Base-by-base conservation (phyloP, 768 basidiomycete species). In the Baorangia bicolor region DNA sequence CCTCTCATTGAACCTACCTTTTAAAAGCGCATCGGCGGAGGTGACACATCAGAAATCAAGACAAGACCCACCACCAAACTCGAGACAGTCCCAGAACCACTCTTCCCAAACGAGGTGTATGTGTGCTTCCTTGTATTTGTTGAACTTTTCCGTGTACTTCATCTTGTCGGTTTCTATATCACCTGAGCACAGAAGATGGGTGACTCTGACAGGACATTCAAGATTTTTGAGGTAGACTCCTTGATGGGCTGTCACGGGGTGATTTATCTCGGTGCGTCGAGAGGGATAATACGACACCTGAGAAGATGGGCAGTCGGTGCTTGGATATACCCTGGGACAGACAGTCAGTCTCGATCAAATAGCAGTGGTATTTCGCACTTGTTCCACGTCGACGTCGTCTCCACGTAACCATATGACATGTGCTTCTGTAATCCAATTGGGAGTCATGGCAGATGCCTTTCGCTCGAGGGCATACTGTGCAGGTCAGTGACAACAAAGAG, bases 61-160 rank as follows among this genome's bases (percentile, higher is more conserved):
- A n/a, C n/a, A n/a, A n/a, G n/a, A n/a, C n/a, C n/a, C n/a, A n/a
- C n/a, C n/a, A n/a, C n/a, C n/a, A 64, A 84, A 91, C 39, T 86
- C 84, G 3, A 94, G 63, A 28, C 82, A 95, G 64, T 96, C 94
- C 92, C 92, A 95, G 53, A 96, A 89, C 94, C 94, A 98, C 59
- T 96, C 93, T 64, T 95, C 92, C 90, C 94, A 96, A 1, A 96
- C 83, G 3, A 94, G 75, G 48, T 81, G 77, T 31, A 93, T 92
- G 41, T 81, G 78, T 7, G 86, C 87, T 68, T 91, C 90, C 31
- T 84, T 81, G 25, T 78, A 75, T 16, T 75, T 67, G 65, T 88
- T 89, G 63, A 90, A 88, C 64, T 87, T 87, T 52, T 84, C 79
- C 0, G 91, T 90, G 63, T 88, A 90, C 4, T 74, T 78, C 78